Percentiles rank a stretch among this genome's conserved stretches.
Conservation (phyloP, 2,329 filamentous ascomycete species). For the Epichloe aotearoae region DNA sequence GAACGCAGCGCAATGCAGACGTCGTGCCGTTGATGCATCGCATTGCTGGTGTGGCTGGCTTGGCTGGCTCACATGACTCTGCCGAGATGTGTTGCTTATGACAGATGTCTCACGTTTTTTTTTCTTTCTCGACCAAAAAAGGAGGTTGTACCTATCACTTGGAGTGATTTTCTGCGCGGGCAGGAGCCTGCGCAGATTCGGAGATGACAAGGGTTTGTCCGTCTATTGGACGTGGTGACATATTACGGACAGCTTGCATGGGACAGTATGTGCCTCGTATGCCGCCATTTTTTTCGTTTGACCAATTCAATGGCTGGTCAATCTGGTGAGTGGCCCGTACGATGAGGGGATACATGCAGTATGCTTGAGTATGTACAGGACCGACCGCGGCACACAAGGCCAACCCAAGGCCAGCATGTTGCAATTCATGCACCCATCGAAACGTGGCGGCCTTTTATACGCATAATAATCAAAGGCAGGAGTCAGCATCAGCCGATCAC, state of each 20-base stretch:
- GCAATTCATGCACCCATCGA: slow-evolving; percentile 6
- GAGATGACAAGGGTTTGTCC: not conserved
- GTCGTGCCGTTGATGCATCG: not conserved
- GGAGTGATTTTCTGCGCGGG: not conserved
- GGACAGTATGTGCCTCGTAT: not conserved
- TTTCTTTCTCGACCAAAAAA: not conserved
- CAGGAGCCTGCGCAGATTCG: not conserved
- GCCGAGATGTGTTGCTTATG: not conserved
- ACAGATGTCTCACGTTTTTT: not conserved
- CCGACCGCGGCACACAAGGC: slow-evolving; percentile 2
- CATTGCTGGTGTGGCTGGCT: not conserved
- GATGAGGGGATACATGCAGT: not conserved
- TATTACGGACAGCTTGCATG: not conserved
- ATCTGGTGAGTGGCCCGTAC: slow-evolving; percentile 1
- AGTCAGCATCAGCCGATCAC: slow-evolving; percentile 15
- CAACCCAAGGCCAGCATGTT: not conserved
- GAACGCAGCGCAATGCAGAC: not conserved
- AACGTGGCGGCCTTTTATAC: slow-evolving; percentile 18
- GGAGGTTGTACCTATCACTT: not conserved
- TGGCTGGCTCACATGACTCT: slow-evolving; percentile 2
- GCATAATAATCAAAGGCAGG: not conserved
- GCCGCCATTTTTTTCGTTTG: not conserved
- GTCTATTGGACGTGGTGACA: not conserved
- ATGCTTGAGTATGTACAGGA: not conserved
- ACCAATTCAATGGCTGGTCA: not conserved